phyloP scores from a whole-genome alignment of 495 filamentous ascomycete genomes.

The Penicillium argentinense region DNA sequence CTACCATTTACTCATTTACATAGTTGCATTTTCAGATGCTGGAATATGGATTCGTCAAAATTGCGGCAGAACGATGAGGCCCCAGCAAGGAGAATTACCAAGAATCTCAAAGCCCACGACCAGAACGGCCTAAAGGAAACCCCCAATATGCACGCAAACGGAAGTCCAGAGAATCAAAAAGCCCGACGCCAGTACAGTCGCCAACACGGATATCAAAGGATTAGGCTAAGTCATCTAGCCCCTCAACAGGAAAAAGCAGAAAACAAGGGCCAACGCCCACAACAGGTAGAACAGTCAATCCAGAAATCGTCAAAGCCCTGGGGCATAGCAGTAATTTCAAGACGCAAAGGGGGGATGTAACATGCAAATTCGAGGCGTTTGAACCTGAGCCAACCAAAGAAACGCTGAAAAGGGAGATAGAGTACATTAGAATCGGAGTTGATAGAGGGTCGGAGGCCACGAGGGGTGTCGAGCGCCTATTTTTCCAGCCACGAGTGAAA shows the following conservation, averaged over 20 bases:
- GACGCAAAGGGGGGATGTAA: conserved; percentile 3
- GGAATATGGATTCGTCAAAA: conserved; percentile 31
- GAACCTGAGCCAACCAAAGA: conserved; percentile 29
- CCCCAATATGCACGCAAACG: conserved; percentile 27
- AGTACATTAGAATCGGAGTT: conserved; percentile 34
- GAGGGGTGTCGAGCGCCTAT: too few relatives aligned
- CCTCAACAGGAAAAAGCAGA: conserved; percentile 14
- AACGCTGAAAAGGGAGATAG: conserved; percentile 35
- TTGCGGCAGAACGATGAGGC: conserved; percentile 24
- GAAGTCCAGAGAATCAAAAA: conserved; percentile 23
- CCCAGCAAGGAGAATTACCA: conserved; percentile 14
- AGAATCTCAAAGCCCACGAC: conserved; percentile 15
- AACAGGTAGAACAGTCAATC: conserved; percentile 17
- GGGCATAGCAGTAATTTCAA: conserved; percentile 11
- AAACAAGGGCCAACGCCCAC: conserved; percentile 15
- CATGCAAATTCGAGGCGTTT: conserved; percentile 18
- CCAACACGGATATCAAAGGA: conserved; percentile 47
- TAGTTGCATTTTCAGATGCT: conserved; percentile 6
- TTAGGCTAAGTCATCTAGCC: conserved; percentile 18
- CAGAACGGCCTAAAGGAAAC: conserved; percentile 11
- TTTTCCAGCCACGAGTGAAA: too few relatives aligned
- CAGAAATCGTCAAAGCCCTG: conserved; percentile 28
- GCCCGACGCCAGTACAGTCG: conserved; percentile 41
- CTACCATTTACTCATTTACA: not conserved
- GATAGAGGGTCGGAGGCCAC: too few relatives aligned